phyloP scores from a whole-genome alignment of 2,329 filamentous ascomycete species.

The Stachybotrys echinatus region DNA sequence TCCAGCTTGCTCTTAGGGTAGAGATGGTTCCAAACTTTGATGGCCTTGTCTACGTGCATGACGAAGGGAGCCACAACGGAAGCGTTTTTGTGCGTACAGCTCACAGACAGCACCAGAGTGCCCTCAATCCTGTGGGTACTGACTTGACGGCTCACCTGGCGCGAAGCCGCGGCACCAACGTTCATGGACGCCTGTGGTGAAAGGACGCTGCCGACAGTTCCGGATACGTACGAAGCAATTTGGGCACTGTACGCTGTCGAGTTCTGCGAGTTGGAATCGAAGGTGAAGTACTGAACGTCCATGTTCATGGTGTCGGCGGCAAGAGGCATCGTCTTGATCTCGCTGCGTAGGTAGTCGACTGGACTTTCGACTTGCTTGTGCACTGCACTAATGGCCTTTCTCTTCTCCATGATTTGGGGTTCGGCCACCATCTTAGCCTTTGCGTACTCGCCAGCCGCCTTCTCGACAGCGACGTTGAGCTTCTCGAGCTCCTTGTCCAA shows the following conservation, averaged over 20 bases:
- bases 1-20: constrained; percentile 2
- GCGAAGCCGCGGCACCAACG: neutral
- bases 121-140: neutral
- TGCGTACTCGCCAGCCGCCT: neutral
- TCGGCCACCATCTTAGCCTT: neutral
- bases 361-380: constrained; percentile 8
- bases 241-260: neutral
- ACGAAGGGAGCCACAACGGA: constrained; percentile 7
- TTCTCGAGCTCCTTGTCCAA: neutral
- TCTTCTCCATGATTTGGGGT: neutral
- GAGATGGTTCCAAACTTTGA: constrained; percentile 9
- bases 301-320: constrained; percentile 10
- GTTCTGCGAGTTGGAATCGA: neutral
- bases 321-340: constrained; percentile 9
- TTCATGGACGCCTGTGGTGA: neutral
- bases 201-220: neutral
- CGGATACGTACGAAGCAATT: neutral
- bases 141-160: neutral
- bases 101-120: constrained; percentile 9
- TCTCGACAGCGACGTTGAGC: neutral
- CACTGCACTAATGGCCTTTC: neutral
- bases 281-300: constrained; percentile 9
- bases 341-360: constrained; percentile 4
- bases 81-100: constrained; percentile 11
- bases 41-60: constrained; percentile 10